phyloP scores from a whole-genome alignment of 202 grass and related monocot species.

The Eragrostis tef region DNA sequence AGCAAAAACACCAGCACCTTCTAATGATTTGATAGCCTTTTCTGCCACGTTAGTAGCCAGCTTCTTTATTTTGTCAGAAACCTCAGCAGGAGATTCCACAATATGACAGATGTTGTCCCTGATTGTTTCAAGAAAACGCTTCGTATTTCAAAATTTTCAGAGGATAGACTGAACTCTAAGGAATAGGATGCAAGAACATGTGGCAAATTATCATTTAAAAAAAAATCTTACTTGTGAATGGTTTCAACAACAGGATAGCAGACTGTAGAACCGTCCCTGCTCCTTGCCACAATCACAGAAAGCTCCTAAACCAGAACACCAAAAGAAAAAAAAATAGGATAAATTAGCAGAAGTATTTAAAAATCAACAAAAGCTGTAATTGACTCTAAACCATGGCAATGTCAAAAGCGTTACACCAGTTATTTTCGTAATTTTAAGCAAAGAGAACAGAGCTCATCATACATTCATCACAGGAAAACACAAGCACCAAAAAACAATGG shows the following conservation, averaged over 20 bases:
- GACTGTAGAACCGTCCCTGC: conserved; percentile 62
- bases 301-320: conserved; percentile 63
- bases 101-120: conserved; percentile 97
- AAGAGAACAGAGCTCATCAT: background rate
- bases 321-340: background rate
- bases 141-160: conserved; percentile 9
- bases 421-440: background rate
- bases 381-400: background rate
- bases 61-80: conserved; percentile 70
- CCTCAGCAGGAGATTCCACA: conserved; percentile 79
- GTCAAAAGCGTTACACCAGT: background rate
- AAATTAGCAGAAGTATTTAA: background rate
- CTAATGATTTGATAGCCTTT: conserved; percentile 72
- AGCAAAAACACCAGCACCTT: conserved; percentile 89
- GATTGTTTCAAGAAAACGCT: conserved; percentile 40
- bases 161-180: background rate
- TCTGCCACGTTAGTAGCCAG: conserved; percentile 68
- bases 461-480: background rate
- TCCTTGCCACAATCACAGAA: conserved; percentile 85
- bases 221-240: conserved; percentile 73
- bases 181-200: background rate
- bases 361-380: background rate
- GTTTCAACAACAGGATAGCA: conserved; percentile 97
- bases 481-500: background rate
- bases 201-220: background rate